These are phyloP conservation scores for Naganishia sp. DNA, from an alignment of 1,284 basidiomycete species.

Conservation along the genomic window DNA sequence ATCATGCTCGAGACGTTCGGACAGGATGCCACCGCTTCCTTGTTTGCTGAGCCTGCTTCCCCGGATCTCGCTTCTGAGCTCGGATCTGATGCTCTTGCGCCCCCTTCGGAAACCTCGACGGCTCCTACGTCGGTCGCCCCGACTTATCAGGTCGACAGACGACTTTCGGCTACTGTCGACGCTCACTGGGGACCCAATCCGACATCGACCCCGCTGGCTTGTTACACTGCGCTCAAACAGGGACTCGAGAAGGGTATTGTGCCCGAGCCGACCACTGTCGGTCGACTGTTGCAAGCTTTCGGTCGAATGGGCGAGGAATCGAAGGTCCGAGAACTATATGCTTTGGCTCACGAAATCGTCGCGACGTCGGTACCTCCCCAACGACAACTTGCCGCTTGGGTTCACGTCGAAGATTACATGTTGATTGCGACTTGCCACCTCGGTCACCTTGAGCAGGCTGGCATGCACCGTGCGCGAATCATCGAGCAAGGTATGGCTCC, in stretches of 20 bases:
- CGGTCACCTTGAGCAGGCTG: slow-evolving; percentile 75
- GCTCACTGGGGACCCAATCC: slow-evolving; percentile 27
- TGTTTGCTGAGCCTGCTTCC: slow-evolving; percentile 20
- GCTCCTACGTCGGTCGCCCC: slow-evolving; percentile 18
- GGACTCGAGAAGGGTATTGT: slow-evolving; percentile 34
- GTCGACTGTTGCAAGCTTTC: slow-evolving; percentile 66
- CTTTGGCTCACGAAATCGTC: slow-evolving; percentile 67
- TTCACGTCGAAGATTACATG: slow-evolving; percentile 81
- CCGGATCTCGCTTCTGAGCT: not conserved
- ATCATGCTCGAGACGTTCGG: slow-evolving; percentile 38
- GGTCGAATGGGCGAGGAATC: slow-evolving; percentile 66
- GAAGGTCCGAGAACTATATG: slow-evolving; percentile 68
- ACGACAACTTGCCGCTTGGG: slow-evolving; percentile 64
- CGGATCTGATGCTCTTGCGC: slow-evolving; percentile 3
- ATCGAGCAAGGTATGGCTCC: slow-evolving; percentile 75
- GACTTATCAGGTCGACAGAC: slow-evolving; percentile 10
- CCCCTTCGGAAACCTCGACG: slow-evolving; percentile 21
- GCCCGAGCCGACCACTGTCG: slow-evolving; percentile 55
- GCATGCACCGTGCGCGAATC: slow-evolving; percentile 76
- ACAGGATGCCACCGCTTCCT: slow-evolving; percentile 30
- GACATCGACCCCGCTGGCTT: slow-evolving; percentile 29
- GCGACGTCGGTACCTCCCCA: slow-evolving; percentile 44
- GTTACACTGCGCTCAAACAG: slow-evolving; percentile 32
- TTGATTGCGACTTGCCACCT: slow-evolving; percentile 77
- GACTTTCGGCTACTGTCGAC: slow-evolving; percentile 13